phyloP scores from a whole-genome alignment of 768 basidiomycete genomes.

The Tulasnella sp. region DNA sequence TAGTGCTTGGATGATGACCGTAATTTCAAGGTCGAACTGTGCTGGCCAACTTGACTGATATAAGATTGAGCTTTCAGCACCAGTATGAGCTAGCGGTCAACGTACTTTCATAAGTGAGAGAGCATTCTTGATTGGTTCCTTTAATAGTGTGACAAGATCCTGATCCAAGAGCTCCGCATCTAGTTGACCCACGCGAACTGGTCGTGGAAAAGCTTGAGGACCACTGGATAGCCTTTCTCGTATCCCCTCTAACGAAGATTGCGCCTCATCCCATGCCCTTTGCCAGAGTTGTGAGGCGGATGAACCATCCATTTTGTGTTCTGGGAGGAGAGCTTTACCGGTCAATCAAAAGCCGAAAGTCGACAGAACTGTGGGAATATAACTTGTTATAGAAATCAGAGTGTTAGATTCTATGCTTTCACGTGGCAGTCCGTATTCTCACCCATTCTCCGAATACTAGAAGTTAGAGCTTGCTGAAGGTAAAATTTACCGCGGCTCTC shows the following conservation, averaged over 20 bases:
- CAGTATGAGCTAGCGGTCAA: conserved; percentile 13
- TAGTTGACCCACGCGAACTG: conserved; percentile 75
- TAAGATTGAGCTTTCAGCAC: conserved; percentile 7
- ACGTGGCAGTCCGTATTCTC: conserved; percentile 5
- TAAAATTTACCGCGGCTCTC: no score
- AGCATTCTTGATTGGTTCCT: conserved; percentile 67
- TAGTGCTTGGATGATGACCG: conserved; percentile 50
- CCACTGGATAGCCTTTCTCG: conserved; percentile 29
- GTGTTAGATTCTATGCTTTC: no score
- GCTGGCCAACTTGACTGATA: conserved; percentile 42
- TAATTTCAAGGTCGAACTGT: conserved; percentile 61
- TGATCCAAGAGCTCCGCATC: conserved; percentile 85
- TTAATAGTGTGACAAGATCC: conserved; percentile 68
- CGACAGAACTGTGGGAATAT: no score
- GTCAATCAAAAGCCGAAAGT: no score
- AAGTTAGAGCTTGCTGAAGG: no score
- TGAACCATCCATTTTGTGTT: conserved; percentile 1
- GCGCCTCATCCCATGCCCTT: conserved; percentile 49
- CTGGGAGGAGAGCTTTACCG: no score
- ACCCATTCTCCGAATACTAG: conserved; percentile 1
- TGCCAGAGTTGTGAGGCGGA: conserved; percentile 34
- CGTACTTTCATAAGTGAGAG: conserved; percentile 55
- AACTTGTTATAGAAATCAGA: no score
- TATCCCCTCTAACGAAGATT: conserved; percentile 40
- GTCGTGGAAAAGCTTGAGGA: conserved; percentile 31